phyloP scores from a whole-genome alignment of 495 filamentous ascomycete species.

The Tuber melanosporum region DNA sequence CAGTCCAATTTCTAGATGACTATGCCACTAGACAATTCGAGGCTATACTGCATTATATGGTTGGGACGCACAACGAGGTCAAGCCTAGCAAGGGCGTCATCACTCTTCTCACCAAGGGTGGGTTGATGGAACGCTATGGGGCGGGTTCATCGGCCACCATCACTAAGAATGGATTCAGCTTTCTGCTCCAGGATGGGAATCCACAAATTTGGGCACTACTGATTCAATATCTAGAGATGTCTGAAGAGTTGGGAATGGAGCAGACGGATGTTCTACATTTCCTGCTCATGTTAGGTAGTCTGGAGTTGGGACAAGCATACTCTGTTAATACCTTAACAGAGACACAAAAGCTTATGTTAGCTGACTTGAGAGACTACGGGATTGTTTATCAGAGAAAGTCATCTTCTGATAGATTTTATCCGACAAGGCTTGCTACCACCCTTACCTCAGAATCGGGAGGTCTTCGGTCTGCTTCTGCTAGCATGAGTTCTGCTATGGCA shows the following conservation, averaged over 20 bases:
- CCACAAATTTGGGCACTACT: slow-evolving; percentile 94
- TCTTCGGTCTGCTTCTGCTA: slow-evolving; percentile 55
- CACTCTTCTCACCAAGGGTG: slow-evolving; percentile 66
- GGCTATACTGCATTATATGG: slow-evolving; percentile 89
- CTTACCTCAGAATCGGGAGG: slow-evolving; percentile 75
- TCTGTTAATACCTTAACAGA: slow-evolving; percentile 69
- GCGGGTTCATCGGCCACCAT: slow-evolving; percentile 58
- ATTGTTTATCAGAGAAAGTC: slow-evolving; percentile 64
- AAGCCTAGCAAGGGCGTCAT: slow-evolving; percentile 74
- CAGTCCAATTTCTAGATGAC: slow-evolving; percentile 66
- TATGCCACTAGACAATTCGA: slow-evolving; percentile 91
- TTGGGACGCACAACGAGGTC: slow-evolving; percentile 55
- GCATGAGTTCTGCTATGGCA: slow-evolving; percentile 51
- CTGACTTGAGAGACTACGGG: slow-evolving; percentile 80
- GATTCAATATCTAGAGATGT: slow-evolving; percentile 82
- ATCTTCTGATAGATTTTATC: slow-evolving; percentile 67
- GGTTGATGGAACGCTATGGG: slow-evolving; percentile 61
- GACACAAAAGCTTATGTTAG: slow-evolving; percentile 77
- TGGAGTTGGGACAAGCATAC: slow-evolving; percentile 87
- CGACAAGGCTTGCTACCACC: slow-evolving; percentile 88
- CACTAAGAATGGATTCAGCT: slow-evolving; percentile 86
- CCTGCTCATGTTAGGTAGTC: slow-evolving; percentile 86
- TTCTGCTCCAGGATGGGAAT: slow-evolving; percentile 88
- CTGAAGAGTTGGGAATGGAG: slow-evolving; percentile 71
- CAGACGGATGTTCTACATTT: slow-evolving; percentile 90